Evolutionary conservation across 2,329 filamentous ascomycete species (phyloP).

Genomic region (Ascomycota sp.): DNA sequence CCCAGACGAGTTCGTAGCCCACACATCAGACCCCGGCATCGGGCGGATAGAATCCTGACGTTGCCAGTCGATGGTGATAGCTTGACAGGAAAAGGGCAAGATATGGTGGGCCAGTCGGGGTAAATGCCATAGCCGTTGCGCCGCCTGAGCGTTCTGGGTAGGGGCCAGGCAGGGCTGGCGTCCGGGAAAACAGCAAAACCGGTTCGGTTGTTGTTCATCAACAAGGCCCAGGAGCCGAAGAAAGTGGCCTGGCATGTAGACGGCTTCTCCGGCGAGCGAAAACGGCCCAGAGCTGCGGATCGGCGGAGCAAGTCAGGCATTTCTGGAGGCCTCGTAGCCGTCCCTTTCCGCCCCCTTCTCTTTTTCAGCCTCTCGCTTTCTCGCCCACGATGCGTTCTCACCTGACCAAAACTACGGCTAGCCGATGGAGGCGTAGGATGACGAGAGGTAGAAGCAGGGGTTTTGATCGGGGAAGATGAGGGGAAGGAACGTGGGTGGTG

Average conservation of each 20-base stretch:
- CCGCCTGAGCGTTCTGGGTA: conserved; percentile 1
- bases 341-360: no score
- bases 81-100: background rate
- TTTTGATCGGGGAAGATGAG: background rate
- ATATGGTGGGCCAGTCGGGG: conserved; percentile 2
- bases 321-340: background rate
- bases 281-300: conserved; percentile 1
- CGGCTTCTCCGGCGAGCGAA: background rate
- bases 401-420: background rate
- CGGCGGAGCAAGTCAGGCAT: conserved; percentile 1
- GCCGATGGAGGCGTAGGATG: background rate
- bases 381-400: no score
- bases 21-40: conserved; percentile 1
- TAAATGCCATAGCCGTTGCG: conserved; percentile 1
- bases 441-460: background rate
- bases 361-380: no score
- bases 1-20: background rate
- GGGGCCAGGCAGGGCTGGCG: background rate
- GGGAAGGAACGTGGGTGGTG: no score
- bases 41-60: conserved; percentile 1
- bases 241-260: conserved; percentile 1
- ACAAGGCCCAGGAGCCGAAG: conserved; percentile 1
- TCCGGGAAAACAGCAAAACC: background rate
- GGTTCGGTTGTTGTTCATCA: conserved; percentile 1
- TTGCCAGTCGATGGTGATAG: conserved; percentile 1